Evolutionary conservation across 345 rosid species (phyloP).

Genomic region (Lepidium sativum): DNA sequence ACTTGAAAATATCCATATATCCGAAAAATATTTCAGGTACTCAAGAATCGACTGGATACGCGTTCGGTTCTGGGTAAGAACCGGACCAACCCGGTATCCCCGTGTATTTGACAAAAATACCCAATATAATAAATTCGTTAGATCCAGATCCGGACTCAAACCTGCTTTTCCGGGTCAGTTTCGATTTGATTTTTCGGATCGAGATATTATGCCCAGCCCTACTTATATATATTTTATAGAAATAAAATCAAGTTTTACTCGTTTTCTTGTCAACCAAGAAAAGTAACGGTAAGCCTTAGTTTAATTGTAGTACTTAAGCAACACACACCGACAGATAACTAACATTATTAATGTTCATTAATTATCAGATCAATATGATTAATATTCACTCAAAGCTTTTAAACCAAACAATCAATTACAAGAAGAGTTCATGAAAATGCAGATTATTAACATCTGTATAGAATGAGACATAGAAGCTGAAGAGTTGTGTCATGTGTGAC

Average conservation of each 20-base stretch:
- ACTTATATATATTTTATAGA: not conserved
- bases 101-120: too few relatives aligned
- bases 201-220: too few relatives aligned
- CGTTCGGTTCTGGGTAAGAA: too few relatives aligned
- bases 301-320: slow-evolving; percentile 3
- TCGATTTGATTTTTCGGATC: too few relatives aligned
- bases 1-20: too few relatives aligned
- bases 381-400: not conserved
- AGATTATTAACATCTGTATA: not conserved
- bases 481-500: not conserved
- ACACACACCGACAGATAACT: slow-evolving; percentile 16
- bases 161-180: too few relatives aligned
- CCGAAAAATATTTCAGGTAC: too few relatives aligned
- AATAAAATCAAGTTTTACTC: not conserved
- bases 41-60: too few relatives aligned
- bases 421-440: not conserved
- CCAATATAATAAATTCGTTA: too few relatives aligned
- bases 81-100: too few relatives aligned
- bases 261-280: slow-evolving; percentile 29
- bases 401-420: not conserved
- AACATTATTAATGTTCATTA: not conserved
- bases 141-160: too few relatives aligned
- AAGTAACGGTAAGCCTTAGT: slow-evolving; percentile 11
- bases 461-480: not conserved
- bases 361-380: not conserved